Conservation (phyloP, 345 rosid genomes). For the Eutrema heterophyllum region DNA sequence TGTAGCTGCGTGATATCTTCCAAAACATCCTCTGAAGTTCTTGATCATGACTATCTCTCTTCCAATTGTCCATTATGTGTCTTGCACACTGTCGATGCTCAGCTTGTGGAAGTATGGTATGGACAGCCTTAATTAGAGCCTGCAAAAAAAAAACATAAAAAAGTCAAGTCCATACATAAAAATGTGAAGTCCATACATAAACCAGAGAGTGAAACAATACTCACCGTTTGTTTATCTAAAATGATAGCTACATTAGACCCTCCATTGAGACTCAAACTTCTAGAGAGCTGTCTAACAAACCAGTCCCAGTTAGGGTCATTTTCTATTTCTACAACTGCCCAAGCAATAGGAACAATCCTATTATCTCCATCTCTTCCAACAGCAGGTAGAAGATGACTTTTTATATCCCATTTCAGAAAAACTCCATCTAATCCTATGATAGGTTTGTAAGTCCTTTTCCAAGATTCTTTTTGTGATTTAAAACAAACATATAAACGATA, state of each 20-base stretch:
- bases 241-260: background rate
- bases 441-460: background rate
- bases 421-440: background rate
- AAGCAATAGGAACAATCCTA: background rate
- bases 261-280: background rate
- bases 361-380: background rate
- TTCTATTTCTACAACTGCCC: background rate
- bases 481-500: background rate
- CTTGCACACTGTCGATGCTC: background rate
- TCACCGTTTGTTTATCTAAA: background rate
- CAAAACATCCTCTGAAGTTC: background rate
- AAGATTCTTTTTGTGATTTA: background rate
- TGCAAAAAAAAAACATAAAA: background rate
- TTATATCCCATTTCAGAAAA: background rate
- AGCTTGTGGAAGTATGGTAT: background rate
- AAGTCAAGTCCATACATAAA: background rate
- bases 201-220: background rate
- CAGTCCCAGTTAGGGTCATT: background rate
- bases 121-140: background rate
- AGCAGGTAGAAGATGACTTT: background rate
- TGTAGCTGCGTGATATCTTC: background rate
- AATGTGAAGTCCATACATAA: background rate
- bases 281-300: background rate
- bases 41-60: background rate
- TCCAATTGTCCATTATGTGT: background rate